Evolutionary conservation across 75 land plant species (phyloP), one percentile per base, ranked within the genome.

Genomic region (Ceratopteris richardii): DNA sequence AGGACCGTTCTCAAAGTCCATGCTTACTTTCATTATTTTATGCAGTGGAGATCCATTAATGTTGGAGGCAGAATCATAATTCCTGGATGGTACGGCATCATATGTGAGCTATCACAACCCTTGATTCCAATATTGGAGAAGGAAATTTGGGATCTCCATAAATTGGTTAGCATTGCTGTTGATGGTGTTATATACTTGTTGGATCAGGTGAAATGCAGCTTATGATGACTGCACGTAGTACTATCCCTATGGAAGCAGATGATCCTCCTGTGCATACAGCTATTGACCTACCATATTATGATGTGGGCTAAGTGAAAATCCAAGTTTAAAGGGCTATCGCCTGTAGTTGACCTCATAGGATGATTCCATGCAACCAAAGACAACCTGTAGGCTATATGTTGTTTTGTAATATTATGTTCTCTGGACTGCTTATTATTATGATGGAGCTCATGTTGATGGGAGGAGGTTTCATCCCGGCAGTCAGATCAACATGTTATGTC

Each of bases 31-130:
- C 9, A 9, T 33, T 3, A 4, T 33, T 9, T 33, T 13, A 31
- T 61, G 46, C 80, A 83, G 87, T 41, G 87, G 87, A 42, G 72
- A 88, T 71, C 93, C 87, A 1, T n/a, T 72, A 13, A 73, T 88
- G 54, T 30, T 83, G 84, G 93, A 63, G 37, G 66, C 31, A 61
- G 26, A 63, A 83, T 60, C 68, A 77, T 31, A 41, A 52, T 76
- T 0, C 77, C 93, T 0, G 84, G 80, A 0, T 83, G 84, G 84
- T 83, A 88, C 50, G 60, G 80, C 31, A 81, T 83, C 82, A 55
- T 80, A 66, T 88, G 67, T 12, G 42, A 41, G 27, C 1, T 26
- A 24, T 23, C 14, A 40, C 41, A 57, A 29, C 47, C 64, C 0
- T n/a, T 18, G 16, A 63, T 67, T 48, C 84, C 85, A 1, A 68